Conservation (phyloP, 1,284 basidiomycete genomes). For the Heterobasidion annosum region DNA sequence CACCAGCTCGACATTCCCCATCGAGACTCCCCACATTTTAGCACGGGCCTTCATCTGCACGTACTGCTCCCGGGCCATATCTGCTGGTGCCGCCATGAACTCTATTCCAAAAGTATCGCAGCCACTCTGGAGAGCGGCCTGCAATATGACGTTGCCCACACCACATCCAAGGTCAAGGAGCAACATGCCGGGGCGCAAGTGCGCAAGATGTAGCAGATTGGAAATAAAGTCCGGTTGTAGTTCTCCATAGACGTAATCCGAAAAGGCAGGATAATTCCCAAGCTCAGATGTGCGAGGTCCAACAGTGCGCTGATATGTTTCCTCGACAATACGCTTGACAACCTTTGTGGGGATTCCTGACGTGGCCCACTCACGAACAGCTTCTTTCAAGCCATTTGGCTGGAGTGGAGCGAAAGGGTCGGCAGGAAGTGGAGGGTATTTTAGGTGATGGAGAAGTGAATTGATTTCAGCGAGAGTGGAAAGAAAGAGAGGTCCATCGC, state of each 20-base stretch:
- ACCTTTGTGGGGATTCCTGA: slow-evolving; percentile 48
- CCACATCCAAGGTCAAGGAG: slow-evolving; percentile 75
- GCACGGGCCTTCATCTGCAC: slow-evolving; percentile 55
- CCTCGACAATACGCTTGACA: slow-evolving; percentile 61
- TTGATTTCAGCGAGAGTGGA: slow-evolving; percentile 51
- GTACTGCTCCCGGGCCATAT: slow-evolving; percentile 52
- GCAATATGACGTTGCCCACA: slow-evolving; percentile 71
- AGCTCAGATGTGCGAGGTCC: slow-evolving; percentile 60
- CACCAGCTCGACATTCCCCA: slow-evolving; percentile 63
- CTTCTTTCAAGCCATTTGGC: slow-evolving; percentile 38
- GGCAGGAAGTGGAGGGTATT: slow-evolving; percentile 45
- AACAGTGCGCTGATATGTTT: slow-evolving; percentile 72
- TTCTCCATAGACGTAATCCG: slow-evolving; percentile 70
- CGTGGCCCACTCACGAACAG: slow-evolving; percentile 38
- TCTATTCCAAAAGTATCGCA: slow-evolving; percentile 70
- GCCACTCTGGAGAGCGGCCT: slow-evolving; percentile 67
- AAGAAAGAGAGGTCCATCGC: slow-evolving; percentile 64
- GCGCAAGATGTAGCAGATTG: slow-evolving; percentile 50
- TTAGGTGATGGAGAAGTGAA: slow-evolving; percentile 44
- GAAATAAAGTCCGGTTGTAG: slow-evolving; percentile 62
- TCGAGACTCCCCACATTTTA: slow-evolving; percentile 66
- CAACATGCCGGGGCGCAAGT: slow-evolving; percentile 49
- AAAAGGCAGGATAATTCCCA: slow-evolving; percentile 64
- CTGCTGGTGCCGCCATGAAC: slow-evolving; percentile 49
- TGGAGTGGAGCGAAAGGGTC: slow-evolving; percentile 35